These are phyloP conservation scores for Cladosporium sp. DNA, from an alignment of 2,329 filamentous ascomycete genomes.

Conservation along the genomic window DNA sequence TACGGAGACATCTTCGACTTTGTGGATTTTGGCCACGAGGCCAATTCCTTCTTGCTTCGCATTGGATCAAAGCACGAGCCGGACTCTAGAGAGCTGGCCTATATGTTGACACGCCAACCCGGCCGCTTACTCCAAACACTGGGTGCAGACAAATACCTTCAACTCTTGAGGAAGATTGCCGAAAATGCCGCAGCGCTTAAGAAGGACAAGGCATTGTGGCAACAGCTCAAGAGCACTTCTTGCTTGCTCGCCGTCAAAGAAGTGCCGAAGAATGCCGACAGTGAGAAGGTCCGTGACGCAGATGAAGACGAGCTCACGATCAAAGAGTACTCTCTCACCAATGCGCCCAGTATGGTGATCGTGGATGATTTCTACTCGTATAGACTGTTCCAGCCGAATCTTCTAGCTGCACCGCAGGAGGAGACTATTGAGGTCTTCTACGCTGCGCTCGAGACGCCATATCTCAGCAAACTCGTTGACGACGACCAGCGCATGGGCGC, in stretches of 20 bases:
- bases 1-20: slow-evolving; percentile 96
- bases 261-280: slow-evolving; percentile 56
- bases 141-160: slow-evolving; percentile 83
- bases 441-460: slow-evolving; percentile 72
- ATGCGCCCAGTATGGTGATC: slow-evolving; percentile 72
- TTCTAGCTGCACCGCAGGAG: slow-evolving; percentile 88
- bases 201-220: slow-evolving; percentile 76
- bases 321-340: slow-evolving; percentile 76
- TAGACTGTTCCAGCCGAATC: slow-evolving; percentile 78
- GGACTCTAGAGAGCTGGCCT: slow-evolving; percentile 80
- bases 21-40: slow-evolving; percentile 86
- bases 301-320: slow-evolving; percentile 57
- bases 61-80: slow-evolving; percentile 92
- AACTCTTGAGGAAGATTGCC: slow-evolving; percentile 76
- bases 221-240: slow-evolving; percentile 70
- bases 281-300: slow-evolving; percentile 39
- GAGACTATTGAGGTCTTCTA: slow-evolving; percentile 86
- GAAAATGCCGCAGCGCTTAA: slow-evolving; percentile 70
- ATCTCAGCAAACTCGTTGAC: slow-evolving; percentile 75
- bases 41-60: slow-evolving; percentile 83
- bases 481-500: slow-evolving; percentile 74
- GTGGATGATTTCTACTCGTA: slow-evolving; percentile 89
- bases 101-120: slow-evolving; percentile 80
- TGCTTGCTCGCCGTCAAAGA: slow-evolving; percentile 87
- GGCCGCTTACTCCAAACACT: slow-evolving; percentile 78